Evolutionary conservation across 148 eudicot species (phyloP).

Genomic region (Beta vulgaris): DNA sequence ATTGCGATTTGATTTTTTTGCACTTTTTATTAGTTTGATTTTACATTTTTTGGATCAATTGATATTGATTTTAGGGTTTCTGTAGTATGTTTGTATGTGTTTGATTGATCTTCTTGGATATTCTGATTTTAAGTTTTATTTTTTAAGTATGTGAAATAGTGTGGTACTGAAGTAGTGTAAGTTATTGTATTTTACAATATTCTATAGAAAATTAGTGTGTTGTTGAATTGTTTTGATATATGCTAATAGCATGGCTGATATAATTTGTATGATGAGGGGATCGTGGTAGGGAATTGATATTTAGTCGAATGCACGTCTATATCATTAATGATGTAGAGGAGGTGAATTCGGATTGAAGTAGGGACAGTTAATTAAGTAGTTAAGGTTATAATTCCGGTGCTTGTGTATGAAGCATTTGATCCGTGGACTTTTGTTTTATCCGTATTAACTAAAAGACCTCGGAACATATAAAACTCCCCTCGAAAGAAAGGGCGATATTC

Average conservation of each 20-base stretch:
- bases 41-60: not conserved
- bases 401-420: not conserved
- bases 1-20: not conserved
- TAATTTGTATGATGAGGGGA: not conserved
- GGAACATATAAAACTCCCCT: not conserved
- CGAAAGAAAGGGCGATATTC: too few species aligned
- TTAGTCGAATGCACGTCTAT: not conserved
- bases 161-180: not conserved
- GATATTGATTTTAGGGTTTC: slow-evolving; percentile 25
- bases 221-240: not conserved
- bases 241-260: not conserved
- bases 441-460: not conserved
- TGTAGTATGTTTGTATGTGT: not conserved
- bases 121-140: not conserved
- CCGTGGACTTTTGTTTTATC: too few species aligned
- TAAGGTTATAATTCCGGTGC: not conserved
- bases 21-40: not conserved
- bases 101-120: not conserved
- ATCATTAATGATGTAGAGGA: not conserved
- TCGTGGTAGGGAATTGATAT: not conserved
- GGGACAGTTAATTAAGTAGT: not conserved
- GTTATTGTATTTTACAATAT: not conserved
- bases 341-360: not conserved
- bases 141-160: not conserved
- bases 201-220: not conserved